Base-by-base conservation (phyloP, 1,139 yeast genomes). In the Sugiyamaella xylanicola region DNA sequence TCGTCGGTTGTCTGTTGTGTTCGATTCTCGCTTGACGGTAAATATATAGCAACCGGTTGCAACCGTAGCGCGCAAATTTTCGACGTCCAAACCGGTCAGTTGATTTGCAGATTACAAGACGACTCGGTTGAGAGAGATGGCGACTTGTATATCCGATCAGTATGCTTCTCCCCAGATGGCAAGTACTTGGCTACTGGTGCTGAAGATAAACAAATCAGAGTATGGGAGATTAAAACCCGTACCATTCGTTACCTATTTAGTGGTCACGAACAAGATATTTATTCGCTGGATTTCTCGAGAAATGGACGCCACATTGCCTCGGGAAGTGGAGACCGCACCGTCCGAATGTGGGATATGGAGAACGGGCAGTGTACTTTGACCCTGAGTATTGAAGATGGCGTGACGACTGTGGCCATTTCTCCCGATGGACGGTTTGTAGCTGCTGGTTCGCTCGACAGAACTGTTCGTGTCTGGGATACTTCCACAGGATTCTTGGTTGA, bases 251-350 rank as follows among this genome's bases (percentile, higher is more conserved):
- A 90, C 76, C 84, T 90, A 60, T 83, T 93, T 72, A 82, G 87
- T 62, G 99, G 99, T 53, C 99, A 93, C 71, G 98, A 92, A 73
- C 99, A 93, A 75, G 99, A 93, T 74, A 92, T 93, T 65, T 93
- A 93, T 74, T 92, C 98, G 5, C 80, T 93, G 65, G 98, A 92
- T 75, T 93, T 89, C 72, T 89, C 95, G 82, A 95, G 96, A 55
- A 93, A 91, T 67, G 99, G 99, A 55, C 84, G 91, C 65, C 87
- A 92, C 72, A 82, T 93, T 68, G 97, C 93, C 36, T 87, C 96
- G 29, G 99, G 99, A 48, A 87, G 96, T 16, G 99, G 98, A 55
- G 99, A 93, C 75, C 83, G 97, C 66, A 91, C 97, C 17, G 97
- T 93, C 50, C 83, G 97, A 72, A 88, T 93, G 70, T 93, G 99